Evolutionary conservation across 768 basidiomycete genomes (phyloP).

Genomic region (Mycena haematopus): DNA sequence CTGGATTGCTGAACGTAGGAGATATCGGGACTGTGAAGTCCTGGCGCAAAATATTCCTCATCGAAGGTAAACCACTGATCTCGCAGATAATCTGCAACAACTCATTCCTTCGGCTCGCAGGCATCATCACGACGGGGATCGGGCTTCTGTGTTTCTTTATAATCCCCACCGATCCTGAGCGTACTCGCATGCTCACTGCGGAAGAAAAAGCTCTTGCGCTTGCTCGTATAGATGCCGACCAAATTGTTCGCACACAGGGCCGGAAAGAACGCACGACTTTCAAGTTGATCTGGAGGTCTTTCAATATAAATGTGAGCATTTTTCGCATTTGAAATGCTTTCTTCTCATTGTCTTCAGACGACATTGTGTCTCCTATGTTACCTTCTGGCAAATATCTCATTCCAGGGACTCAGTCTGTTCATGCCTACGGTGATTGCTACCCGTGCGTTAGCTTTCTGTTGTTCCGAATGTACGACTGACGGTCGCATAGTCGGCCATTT

Average conservation of each 20-base stretch:
- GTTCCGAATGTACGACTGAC: neutral
- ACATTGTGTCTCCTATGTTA: constrained; percentile 39
- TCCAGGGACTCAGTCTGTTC: constrained; percentile 52
- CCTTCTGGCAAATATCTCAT: constrained; percentile 48
- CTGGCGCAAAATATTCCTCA: constrained; percentile 51
- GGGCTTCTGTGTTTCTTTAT: constrained; percentile 43
- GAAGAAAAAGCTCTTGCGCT: constrained; percentile 44
- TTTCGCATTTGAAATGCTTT: neutral
- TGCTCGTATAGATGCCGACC: constrained; percentile 44
- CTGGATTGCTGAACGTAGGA: constrained; percentile 39
- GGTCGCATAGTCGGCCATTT: constrained; percentile 41
- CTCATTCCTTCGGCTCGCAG: constrained; percentile 22
- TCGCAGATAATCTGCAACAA: neutral
- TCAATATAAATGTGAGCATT: constrained; percentile 40
- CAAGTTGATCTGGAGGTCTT: constrained; percentile 37
- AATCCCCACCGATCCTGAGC: constrained; percentile 44
- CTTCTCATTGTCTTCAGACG: constrained; percentile 33
- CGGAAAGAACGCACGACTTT: constrained; percentile 39
- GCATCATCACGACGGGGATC: constrained; percentile 45
- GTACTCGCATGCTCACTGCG: constrained; percentile 40
- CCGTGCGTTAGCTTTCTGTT: constrained; percentile 38
- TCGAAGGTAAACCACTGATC: constrained; percentile 41
- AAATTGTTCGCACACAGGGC: constrained; percentile 36
- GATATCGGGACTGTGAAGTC: constrained; percentile 40
- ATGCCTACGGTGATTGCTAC: constrained; percentile 53